Base-by-base conservation (phyloP, 305 asterid species). In the Andrographis paniculata region DNA sequence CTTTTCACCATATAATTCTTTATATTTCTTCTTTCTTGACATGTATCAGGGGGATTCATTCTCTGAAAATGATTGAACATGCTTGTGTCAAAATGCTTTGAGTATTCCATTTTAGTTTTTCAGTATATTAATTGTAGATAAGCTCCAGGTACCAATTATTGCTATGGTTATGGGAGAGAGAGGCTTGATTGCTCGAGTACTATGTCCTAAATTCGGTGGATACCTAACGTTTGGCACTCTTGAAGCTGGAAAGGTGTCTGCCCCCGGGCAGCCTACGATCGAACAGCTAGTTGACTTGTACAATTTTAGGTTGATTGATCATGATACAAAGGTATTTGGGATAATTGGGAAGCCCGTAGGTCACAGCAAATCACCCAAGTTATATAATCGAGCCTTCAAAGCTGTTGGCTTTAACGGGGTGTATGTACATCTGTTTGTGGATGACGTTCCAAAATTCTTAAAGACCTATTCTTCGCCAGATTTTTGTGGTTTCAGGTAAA, bases 91-190 rank as follows among this genome's bases (percentile, higher is more conserved):
- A 36, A 20, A 23, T 58, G 50, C 23, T 60, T 53, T 19, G 11
- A 19, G 46, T 42, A 31, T 31, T 31, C n/a, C n/a, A n/a, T n/a
- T n/a, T n/a, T n/a, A n/a, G n/a, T n/a, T n/a, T n/a, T n/a, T n/a
- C 13, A 5, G 13, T 33, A 33, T 33, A 33, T 33, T 8, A 0
- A 13, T 37, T 5, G 42, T n/a, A 1, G 14, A 2, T 9, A 37
- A 58, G 52, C 54, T 19, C 23, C 80, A 91, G 99, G 74, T 79
- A 45, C 99, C 99, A 20, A 86, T 86, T 45, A 91, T 91, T 55
- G 94, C 96, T n/a, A 67, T 91, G 96, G 96, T 86, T 60, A 91
- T 91, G 96, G 95, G 95, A 35, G 96, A 91, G 73, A 76, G 83
- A 67, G 96, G 99, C 57, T 64, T 91, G 60, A 68, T 91, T 56